Percentiles rank a stretch among this genome's conserved stretches.
These are phyloP conservation scores for Apophysomyces sp. DNA, from an alignment of 371 early-diverging fungal species.

Conservation along the genomic window DNA sequence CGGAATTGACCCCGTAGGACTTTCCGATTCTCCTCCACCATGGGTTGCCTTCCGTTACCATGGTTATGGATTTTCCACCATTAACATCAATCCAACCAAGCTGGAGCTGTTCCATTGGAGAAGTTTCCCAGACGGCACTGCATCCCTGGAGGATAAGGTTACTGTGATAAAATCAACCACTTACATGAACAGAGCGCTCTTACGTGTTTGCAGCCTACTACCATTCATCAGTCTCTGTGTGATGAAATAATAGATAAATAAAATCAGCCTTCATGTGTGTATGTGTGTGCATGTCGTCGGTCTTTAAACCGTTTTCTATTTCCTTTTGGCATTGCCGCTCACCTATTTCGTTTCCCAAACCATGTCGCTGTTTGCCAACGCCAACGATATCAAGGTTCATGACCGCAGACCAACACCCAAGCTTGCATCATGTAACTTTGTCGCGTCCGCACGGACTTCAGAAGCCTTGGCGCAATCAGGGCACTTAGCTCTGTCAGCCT, in stretches of 20 bases:
- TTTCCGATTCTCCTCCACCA: conserved; percentile 2
- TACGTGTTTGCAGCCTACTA: background rate
- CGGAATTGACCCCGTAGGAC: conserved; percentile 10
- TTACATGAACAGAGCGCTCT: background rate
- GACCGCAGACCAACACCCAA: conserved; percentile 22
- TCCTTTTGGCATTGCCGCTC: background rate
- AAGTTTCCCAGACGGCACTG: conserved; percentile 10
- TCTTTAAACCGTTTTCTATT: background rate
- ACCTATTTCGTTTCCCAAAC: background rate
- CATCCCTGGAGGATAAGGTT: background rate
- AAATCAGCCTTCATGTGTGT: no score
- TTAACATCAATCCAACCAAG: conserved; percentile 10
- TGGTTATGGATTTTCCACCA: conserved; percentile 27
- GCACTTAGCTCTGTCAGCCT: conserved; percentile 51
- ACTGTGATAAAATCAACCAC: background rate
- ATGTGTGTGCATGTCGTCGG: background rate
- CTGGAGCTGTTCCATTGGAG: conserved; percentile 27
- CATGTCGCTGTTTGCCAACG: conserved; percentile 46
- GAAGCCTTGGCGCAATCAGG: conserved; percentile 44
- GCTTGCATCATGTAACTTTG: conserved; percentile 42
- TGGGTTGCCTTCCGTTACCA: conserved; percentile 26
- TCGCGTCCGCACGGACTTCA: conserved; percentile 40
- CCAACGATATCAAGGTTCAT: conserved; percentile 25
- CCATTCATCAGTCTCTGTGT: background rate
- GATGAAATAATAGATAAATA: no score